Conservation (phyloP, 257 asterid genomes). For the Plantago major region DNA sequence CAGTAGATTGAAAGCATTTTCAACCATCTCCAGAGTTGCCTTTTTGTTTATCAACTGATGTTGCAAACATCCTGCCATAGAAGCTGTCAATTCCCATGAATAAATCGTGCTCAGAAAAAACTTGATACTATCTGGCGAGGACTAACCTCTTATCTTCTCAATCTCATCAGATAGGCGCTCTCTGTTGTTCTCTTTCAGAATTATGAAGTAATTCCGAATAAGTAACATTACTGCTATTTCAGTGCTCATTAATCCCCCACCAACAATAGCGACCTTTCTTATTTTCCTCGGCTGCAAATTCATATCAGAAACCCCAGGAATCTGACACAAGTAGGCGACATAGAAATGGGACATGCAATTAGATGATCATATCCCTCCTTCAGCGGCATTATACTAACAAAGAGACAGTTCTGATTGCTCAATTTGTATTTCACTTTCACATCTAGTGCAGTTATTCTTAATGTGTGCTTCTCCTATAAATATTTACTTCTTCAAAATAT, state of each 20-base stretch:
- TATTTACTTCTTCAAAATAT: not conserved
- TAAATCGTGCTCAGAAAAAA: slow-evolving; percentile 1
- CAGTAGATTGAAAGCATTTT: slow-evolving; percentile 29
- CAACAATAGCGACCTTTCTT: slow-evolving; percentile 44
- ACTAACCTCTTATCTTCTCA: slow-evolving; percentile 27
- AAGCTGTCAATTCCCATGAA: slow-evolving; percentile 9
- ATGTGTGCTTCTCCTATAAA: slow-evolving; percentile 4
- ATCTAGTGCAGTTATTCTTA: too few relatives aligned
- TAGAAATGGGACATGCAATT: slow-evolving; percentile 7
- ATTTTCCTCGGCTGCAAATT: slow-evolving; percentile 42
- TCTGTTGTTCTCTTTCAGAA: slow-evolving; percentile 35
- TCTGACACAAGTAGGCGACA: slow-evolving; percentile 26
- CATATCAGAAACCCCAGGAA: slow-evolving; percentile 39
- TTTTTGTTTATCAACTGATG: slow-evolving; percentile 33
- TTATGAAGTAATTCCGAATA: slow-evolving; percentile 34
- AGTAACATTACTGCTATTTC: slow-evolving; percentile 37
- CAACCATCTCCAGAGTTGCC: slow-evolving; percentile 22
- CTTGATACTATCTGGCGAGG: slow-evolving; percentile 7
- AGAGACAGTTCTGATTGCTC: not conserved
- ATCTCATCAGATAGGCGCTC: slow-evolving; percentile 25
- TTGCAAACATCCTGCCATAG: slow-evolving; percentile 29
- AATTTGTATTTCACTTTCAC: not conserved
- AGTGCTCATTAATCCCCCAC: slow-evolving; percentile 48
- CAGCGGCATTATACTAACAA: slow-evolving; percentile 1
- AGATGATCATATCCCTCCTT: slow-evolving; percentile 4